Evolutionary conservation across 176 grass and related monocot genomes (phyloP).

Genomic region (Triticum turgidum): DNA sequence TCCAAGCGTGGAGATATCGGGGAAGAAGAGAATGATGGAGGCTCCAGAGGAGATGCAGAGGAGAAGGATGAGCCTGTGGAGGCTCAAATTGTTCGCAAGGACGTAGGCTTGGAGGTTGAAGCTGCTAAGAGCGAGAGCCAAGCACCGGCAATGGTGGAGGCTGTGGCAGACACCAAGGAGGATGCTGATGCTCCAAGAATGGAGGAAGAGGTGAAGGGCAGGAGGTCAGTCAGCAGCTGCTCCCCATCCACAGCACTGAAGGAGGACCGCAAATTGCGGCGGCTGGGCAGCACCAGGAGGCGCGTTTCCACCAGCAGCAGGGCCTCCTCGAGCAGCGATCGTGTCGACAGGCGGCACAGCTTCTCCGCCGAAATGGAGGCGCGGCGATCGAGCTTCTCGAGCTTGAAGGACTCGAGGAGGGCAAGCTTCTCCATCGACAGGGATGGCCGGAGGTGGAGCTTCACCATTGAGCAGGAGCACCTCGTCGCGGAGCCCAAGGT

Average conservation of each 20-base stretch:
- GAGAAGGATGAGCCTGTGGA: background rate
- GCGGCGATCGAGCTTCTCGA: slow-evolving; percentile 58
- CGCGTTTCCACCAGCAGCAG: slow-evolving; percentile 44
- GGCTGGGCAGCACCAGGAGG: slow-evolving; percentile 46
- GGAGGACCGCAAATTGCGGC: slow-evolving; percentile 66
- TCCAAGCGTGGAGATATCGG: slow-evolving; percentile 16
- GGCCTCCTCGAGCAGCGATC: slow-evolving; percentile 47
- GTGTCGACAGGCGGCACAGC: slow-evolving; percentile 64
- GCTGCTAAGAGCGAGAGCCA: background rate
- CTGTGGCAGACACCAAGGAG: background rate
- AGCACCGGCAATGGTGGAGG: slow-evolving; percentile 3
- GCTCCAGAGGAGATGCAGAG: background rate
- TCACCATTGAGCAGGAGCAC: slow-evolving; percentile 82
- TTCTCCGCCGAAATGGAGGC: slow-evolving; percentile 76
- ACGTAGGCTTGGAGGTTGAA: slow-evolving; percentile 23
- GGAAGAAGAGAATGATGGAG: background rate
- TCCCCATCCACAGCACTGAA: slow-evolving; percentile 43
- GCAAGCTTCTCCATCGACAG: slow-evolving; percentile 87
- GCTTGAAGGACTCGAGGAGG: slow-evolving; percentile 66
- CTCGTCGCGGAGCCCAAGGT: slow-evolving; percentile 68
- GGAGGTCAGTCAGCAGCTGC: slow-evolving; percentile 48
- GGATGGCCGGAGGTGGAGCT: slow-evolving; percentile 83
- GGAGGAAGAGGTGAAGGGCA: slow-evolving; percentile 45
- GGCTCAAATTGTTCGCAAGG: slow-evolving; percentile 30
- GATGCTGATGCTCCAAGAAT: background rate